Percentiles rank a stretch among this genome's conserved stretches.
Evolutionary conservation across 768 basidiomycete species (phyloP).

Genomic region (Kwoniella dendrophila): DNA sequence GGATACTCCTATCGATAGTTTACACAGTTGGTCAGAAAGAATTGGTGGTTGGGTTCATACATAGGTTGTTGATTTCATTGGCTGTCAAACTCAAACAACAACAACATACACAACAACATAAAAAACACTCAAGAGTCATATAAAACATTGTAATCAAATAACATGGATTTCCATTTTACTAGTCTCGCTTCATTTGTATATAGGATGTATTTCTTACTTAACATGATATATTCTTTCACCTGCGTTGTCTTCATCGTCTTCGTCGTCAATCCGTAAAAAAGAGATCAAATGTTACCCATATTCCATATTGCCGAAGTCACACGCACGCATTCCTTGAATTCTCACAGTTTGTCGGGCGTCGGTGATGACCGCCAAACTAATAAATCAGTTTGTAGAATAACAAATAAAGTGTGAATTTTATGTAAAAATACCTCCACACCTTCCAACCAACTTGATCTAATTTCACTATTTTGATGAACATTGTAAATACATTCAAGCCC

Average conservation of each 20-base stretch:
- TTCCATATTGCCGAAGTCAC: background rate
- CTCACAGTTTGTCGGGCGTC: background rate
- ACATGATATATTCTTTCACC: too few species aligned
- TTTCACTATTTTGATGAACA: background rate
- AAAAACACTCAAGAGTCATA: too few species aligned
- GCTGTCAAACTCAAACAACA: background rate
- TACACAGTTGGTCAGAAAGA: slow-evolving; percentile 39
- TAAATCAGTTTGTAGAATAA: background rate
- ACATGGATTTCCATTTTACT: too few species aligned
- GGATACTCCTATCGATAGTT: slow-evolving; percentile 32
- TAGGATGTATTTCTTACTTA: too few species aligned
- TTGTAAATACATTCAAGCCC: too few species aligned
- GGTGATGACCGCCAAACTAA: background rate
- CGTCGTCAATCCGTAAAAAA: background rate
- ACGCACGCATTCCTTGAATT: background rate
- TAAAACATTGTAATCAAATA: background rate
- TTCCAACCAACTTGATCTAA: background rate
- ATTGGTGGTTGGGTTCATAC: slow-evolving; percentile 38
- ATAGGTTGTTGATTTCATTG: slow-evolving; percentile 11
- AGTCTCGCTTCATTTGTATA: too few species aligned
- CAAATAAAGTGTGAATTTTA: background rate
- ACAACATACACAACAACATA: too few species aligned
- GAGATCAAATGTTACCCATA: background rate
- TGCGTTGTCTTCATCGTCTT: too few species aligned
- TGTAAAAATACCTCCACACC: background rate